Conservation (phyloP, 495 filamentous ascomycete genomes). For the Penicillium arizonense region DNA sequence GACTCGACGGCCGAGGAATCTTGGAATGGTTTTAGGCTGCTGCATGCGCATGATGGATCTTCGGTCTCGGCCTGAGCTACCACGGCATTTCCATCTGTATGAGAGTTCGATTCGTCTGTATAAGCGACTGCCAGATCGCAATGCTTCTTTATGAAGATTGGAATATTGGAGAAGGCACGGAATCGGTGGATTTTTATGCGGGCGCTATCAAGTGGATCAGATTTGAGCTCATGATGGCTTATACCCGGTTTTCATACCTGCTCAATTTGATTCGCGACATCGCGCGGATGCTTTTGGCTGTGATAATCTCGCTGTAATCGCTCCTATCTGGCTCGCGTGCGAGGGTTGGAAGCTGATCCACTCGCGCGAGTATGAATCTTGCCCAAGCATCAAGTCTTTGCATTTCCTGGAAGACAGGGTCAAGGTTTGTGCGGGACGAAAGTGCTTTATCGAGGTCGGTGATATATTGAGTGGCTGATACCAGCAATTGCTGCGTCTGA, state of each 20-base stretch:
- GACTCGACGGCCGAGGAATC: slow-evolving; percentile 29
- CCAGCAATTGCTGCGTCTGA: slow-evolving; percentile 54
- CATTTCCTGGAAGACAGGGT: slow-evolving; percentile 51
- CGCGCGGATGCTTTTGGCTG: slow-evolving; percentile 48
- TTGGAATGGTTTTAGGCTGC: slow-evolving; percentile 30
- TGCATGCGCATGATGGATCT: slow-evolving; percentile 34
- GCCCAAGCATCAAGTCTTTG: slow-evolving; percentile 51
- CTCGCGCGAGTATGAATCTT: slow-evolving; percentile 44
- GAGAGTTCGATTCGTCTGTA: slow-evolving; percentile 18
- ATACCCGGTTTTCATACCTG: slow-evolving; percentile 33
- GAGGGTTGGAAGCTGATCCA: slow-evolving; percentile 38
- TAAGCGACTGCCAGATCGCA: slow-evolving; percentile 26
- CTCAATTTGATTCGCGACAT: slow-evolving; percentile 18
- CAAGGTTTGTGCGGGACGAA: slow-evolving; percentile 32
- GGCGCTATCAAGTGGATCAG: slow-evolving; percentile 1
- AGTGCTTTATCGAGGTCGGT: slow-evolving; percentile 48
- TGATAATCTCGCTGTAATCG: slow-evolving; percentile 39
- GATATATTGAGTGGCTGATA: slow-evolving; percentile 54
- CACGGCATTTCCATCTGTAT: slow-evolving; percentile 10
- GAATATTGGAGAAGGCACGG: slow-evolving; percentile 13
- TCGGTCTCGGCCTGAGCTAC: slow-evolving; percentile 29
- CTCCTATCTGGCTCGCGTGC: slow-evolving; percentile 36
- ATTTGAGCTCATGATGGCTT: background rate
- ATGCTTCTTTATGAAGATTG: slow-evolving; percentile 13
- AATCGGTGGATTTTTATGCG: slow-evolving; percentile 11